Base-by-base conservation (phyloP, 2,329 filamentous ascomycete genomes). In the Emydomyces testavorans region DNA sequence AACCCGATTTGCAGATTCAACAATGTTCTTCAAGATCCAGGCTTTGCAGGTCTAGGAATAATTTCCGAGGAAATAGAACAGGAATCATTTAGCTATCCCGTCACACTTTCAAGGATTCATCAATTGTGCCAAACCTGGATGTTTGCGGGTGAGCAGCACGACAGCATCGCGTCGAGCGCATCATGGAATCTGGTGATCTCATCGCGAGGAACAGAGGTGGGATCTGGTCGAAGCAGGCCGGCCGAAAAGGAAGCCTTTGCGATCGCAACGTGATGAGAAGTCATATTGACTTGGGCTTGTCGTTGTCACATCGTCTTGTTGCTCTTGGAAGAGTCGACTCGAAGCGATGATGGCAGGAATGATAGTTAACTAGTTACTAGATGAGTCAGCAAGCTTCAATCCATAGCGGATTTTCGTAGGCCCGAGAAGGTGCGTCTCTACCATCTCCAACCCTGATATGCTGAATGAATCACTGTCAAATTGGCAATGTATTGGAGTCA, bases 201-300 rank as follows among this genome's bases (percentile, higher is more conserved):
- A 58, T 80, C 77, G 62, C 82, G 80, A 41, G 78, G 68, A 48
- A 85, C 75, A 15, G 44, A 76, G 16, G 70, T 72, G n/a, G 84
- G 83, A 61, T 90, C 85, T 34, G 82, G 76, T 52, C 83, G 80
- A 50, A 90, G 75, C 35, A 90, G 78, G 7, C 79, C 75, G 21
- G 83, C 83, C 5, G 80, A 78, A 55, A 92, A 78, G n/a, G 83
- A 78, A 34, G 85, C 83, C 68, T 86, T 89, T 53, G 83, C 80
- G 56, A 90, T 85, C 58, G 81, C 82, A 51, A 89, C 57, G 63
- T 85, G 77, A 56, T 83, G 80, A 37, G 79, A 79, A 15, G 79
- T 74, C 79, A 85, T 84, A 43, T 49, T 43, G 46, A 24, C 11
- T 18, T 8, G 35, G 7, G 35, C 11, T 31, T 31, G 29, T 8